Conservation (phyloP, 768 basidiomycete genomes). For the Termitomyces titanicus region DNA sequence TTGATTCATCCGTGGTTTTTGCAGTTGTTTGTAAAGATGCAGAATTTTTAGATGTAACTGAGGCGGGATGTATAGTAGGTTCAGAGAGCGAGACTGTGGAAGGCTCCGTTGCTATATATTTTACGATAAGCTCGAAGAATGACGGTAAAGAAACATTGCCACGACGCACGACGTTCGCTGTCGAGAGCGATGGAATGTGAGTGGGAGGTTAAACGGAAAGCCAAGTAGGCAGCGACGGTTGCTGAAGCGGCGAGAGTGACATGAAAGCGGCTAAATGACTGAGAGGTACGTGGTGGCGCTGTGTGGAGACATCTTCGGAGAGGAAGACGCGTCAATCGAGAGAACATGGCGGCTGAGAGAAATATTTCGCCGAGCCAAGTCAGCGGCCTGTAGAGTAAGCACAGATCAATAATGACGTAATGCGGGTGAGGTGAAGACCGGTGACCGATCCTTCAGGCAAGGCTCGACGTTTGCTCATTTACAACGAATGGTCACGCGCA, state of each 20-base stretch:
- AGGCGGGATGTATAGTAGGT: neutral
- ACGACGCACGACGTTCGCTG: slow-evolving; percentile 29
- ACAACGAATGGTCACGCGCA: too few species aligned
- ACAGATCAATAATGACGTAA: neutral
- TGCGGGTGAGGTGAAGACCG: neutral
- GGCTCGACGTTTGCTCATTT: too few species aligned
- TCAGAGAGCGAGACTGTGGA: neutral
- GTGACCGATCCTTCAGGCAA: too few species aligned
- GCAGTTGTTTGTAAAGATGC: neutral
- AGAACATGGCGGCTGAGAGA: slow-evolving; percentile 39
- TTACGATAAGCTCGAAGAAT: neutral
- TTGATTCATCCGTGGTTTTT: slow-evolving; percentile 3
- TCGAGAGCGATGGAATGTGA: slow-evolving; percentile 46
- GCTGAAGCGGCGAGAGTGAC: slow-evolving; percentile 42
- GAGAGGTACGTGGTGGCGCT: slow-evolving; percentile 17
- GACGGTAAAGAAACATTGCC: neutral
- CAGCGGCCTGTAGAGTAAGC: neutral
- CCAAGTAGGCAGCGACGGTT: slow-evolving; percentile 39
- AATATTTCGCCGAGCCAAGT: slow-evolving; percentile 6
- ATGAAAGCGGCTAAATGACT: slow-evolving; percentile 24
- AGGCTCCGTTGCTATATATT: slow-evolving; percentile 4
- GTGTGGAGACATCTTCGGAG: slow-evolving; percentile 54
- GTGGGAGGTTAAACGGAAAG: slow-evolving; percentile 39
- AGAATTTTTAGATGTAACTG: neutral
- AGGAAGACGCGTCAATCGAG: slow-evolving; percentile 49